phyloP scores from a whole-genome alignment of 2,329 filamentous ascomycete genomes.

The Diaporthe australafricana region DNA sequence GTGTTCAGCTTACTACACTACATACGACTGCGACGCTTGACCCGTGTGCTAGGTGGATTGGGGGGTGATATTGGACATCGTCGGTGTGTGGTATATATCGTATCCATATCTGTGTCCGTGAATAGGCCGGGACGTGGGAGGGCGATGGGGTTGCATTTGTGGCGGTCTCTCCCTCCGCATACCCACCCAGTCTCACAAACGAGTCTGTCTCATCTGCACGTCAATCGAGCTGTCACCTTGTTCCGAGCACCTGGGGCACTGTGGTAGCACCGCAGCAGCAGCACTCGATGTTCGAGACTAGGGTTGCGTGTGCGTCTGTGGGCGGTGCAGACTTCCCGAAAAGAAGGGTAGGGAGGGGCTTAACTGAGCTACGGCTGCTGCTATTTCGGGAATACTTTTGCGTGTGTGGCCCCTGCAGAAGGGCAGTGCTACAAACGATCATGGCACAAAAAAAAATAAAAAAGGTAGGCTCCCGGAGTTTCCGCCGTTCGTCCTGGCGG shows the following conservation, averaged over 20 bases:
- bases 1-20: not conserved
- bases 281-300: slow-evolving; percentile 11
- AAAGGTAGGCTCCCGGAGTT: not conserved
- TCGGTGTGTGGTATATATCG: not conserved
- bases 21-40: not conserved
- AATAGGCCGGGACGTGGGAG: slow-evolving; percentile 2
- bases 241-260: slow-evolving; percentile 20
- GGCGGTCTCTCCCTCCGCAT: not conserved
- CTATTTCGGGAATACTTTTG: slow-evolving; percentile 18
- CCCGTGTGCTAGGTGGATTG: not conserved
- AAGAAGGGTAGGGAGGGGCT: not conserved
- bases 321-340: not conserved
- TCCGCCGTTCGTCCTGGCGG: slow-evolving; percentile 10
- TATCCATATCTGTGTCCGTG: not conserved
- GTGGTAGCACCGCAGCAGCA: slow-evolving; percentile 12
- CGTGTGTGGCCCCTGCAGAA: not conserved
- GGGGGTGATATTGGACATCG: not conserved
- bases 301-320: slow-evolving; percentile 18
- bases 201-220: slow-evolving; percentile 27
- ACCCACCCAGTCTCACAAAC: slow-evolving; percentile 11
- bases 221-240: slow-evolving; percentile 22
- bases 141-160: slow-evolving; percentile 17
- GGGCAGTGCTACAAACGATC: not conserved
- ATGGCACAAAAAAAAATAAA: not conserved
- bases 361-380: too few species aligned